Base-by-base conservation (phyloP, 108 stramenopile species). In the Nitzschia sp. region DNA sequence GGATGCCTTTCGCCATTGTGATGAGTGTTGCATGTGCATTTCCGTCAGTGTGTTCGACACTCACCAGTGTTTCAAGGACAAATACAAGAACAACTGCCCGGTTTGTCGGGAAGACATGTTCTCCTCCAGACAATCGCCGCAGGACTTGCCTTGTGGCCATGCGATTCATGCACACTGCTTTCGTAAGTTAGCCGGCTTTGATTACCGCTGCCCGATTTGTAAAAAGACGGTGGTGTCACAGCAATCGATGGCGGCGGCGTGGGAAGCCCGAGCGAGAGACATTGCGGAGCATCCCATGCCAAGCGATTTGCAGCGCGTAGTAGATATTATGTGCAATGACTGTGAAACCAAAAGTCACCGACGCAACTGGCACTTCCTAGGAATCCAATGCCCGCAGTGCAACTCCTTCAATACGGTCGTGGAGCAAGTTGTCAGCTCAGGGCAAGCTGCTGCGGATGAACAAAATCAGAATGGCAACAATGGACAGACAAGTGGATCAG, bases 11-110 rank as follows among this genome's bases (percentile, higher is more conserved):
- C 88, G 88, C 16, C 93, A 94, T 63, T 94, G 93, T 72, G 61
- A 84, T 38, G 90, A 89, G 45, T 94, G 93, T 52, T 90, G 93
- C 63, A 94, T 91, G 93, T 94, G 93, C 66, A 94, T 94, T 58
- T 87, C 87, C 30, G 82, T 85, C 16, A 80, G 73, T 52, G 76
- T 94, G 22, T 91, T 90, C 64, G 58, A 80, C 22, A 77, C 77
- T 21, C 93, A 94, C 56, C 91, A 88, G 64, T 94, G 93, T 50
- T 88, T 86, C 71, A 81, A 85, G 50, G 93, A 90, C 47, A 94
- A 90, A 54, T 94, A 91, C 80, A 94, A 91, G 81, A 85, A 82
- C 72, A 91, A 91, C 48, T 94, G 93, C 53, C 93, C 93, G 4
- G 89, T 94, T 0, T 94, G 93, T 69, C 83, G 87, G 22, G 93